A percentile compares a stretch with the other conserved stretches of the same genome.
Conservation (phyloP, 1,139 yeast species). For the Yamadazyma trypodendri region DNA sequence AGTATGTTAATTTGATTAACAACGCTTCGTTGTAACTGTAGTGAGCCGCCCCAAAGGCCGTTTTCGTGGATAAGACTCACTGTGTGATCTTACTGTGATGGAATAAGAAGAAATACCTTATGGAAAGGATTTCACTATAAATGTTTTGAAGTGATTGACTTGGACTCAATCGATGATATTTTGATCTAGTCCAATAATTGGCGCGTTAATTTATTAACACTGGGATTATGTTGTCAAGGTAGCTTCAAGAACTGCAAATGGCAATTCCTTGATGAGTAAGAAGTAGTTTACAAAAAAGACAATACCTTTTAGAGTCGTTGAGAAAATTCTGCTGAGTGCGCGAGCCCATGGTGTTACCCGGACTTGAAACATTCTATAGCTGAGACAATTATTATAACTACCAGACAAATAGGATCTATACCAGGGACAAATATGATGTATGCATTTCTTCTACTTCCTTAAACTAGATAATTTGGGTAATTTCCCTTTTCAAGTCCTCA, state of each 20-base stretch:
- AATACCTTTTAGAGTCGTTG: neutral
- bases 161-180: neutral
- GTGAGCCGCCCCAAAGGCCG: conserved; percentile 27
- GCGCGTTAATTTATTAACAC: neutral
- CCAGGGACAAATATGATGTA: neutral
- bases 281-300: neutral
- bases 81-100: conserved; percentile 3
- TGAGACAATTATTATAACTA: neutral
- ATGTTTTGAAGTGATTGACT: neutral
- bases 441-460: neutral
- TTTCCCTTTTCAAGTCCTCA: conserved; percentile 14
- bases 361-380: neutral
- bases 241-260: neutral
- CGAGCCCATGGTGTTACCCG: conserved; percentile 1
- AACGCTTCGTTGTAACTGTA: conserved; percentile 44
- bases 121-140: neutral
- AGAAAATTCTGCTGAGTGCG: conserved; percentile 2
- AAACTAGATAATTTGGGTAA: conserved; percentile 7
- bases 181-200: neutral
- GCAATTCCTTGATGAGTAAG: neutral
- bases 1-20: conserved; percentile 55
- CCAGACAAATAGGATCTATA: neutral
- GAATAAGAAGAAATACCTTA: conserved; percentile 2
- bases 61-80: conserved; percentile 12
- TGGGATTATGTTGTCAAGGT: neutral